Base-by-base conservation (phyloP, 352 stramenopile genomes). In the Peronospora destructor region DNA sequence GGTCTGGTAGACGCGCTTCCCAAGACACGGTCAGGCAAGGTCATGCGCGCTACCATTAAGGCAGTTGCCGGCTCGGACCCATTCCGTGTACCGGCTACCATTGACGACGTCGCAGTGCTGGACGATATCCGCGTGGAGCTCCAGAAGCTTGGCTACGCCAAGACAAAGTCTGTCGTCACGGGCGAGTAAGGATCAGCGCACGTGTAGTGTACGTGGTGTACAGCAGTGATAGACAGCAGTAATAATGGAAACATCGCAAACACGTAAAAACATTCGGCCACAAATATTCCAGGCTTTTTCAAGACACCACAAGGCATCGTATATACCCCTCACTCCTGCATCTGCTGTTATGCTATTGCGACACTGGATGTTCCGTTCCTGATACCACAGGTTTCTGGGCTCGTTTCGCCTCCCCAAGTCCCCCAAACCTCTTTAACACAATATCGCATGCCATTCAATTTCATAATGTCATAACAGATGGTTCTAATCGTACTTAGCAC, bases 1-100 rank as follows among this genome's bases (percentile, higher is more conserved):
- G 66, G 64, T 1, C 9, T 81, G 26, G 70, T 81, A 7, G 43
- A 66, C 2, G 66, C 68, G 12, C 50, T 81, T 13, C 70, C 66
- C 8, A 81, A 81, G 50, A 81, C 70, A 28, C 67, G 67, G 16
- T 81, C 70, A 1, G 70, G 67, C 10, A 81, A 81, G 41, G 67
- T 81, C 33, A 71, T 81, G 53, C 70, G 67, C 16, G 61, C 61
- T 13, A 81, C 70, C n/a, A 77, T 81, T 32, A 64, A 81, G 30
- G 68, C 66, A 21, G 60, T 76, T n/a, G 70, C 70, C 1, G 59
- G 77, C 38, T 73, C 66, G 16, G 19, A 51, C 8, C 61, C 61
- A 21, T 77, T 68, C 46, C 56, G 66, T 17, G 48, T 81, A 39
- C 70, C 70, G 6, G 64, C 70, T 32, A 81, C 70, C n/a, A 81